phyloP scores from a whole-genome alignment of 306 rosid species.

The Ceratonia siliqua region DNA sequence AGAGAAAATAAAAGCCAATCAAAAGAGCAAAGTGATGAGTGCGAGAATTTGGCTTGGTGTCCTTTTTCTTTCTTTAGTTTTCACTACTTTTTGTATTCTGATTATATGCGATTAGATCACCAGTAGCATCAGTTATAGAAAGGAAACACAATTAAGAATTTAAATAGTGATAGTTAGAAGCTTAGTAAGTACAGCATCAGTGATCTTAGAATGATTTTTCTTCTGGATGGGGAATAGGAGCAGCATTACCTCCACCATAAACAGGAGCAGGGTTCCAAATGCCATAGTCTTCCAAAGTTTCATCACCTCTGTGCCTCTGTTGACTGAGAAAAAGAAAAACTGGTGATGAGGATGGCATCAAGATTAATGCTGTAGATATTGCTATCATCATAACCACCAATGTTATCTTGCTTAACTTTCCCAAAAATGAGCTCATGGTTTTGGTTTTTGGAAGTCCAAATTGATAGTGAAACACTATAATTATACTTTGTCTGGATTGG shows the following conservation, averaged over 20 bases:
- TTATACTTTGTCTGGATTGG: too few species aligned
- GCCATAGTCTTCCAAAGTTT: conserved; percentile 42
- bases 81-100: too few species aligned
- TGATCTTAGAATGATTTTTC: background rate
- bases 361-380: background rate
- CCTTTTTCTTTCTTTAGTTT: background rate
- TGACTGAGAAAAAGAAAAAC: background rate
- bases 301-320: conserved; percentile 16
- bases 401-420: conserved; percentile 1
- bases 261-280: conserved; percentile 51
- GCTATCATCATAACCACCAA: conserved; percentile 29
- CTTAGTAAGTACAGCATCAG: background rate
- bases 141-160: background rate
- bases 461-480: background rate
- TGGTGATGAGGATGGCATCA: conserved; percentile 1
- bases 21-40: background rate
- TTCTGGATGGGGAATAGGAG: conserved; percentile 58
- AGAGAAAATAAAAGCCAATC: background rate
- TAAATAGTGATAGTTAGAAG: background rate
- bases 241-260: conserved; percentile 36
- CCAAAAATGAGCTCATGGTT: conserved; percentile 18
- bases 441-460: conserved; percentile 4
- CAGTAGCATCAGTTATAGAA: background rate
- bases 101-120: background rate
- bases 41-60: background rate